These are phyloP conservation scores for Penicillium lividum DNA, from an alignment of 495 filamentous ascomycete species.

Conservation along the genomic window DNA sequence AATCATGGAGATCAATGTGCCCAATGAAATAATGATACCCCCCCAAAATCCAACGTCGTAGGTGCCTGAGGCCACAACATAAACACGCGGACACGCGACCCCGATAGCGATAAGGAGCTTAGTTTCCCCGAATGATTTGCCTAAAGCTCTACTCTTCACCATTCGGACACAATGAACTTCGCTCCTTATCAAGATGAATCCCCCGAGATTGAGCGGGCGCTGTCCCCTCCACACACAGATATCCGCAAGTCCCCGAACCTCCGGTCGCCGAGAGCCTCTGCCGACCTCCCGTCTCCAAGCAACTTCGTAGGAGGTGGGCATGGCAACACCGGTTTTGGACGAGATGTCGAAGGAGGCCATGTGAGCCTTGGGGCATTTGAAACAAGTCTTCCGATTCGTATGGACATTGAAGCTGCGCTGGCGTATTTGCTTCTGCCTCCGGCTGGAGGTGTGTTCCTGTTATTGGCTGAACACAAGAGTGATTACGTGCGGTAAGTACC, in stretches of 20 bases:
- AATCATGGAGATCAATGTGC: conserved; percentile 9
- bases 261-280: conserved; percentile 41
- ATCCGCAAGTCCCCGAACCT: conserved; percentile 51
- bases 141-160: conserved; percentile 5
- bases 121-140: not conserved
- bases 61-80: conserved; percentile 23
- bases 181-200: conserved; percentile 91
- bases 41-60: conserved; percentile 12
- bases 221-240: conserved; percentile 62
- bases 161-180: conserved; percentile 70
- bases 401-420: conserved; percentile 87
- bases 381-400: conserved; percentile 74
- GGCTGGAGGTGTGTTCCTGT: conserved; percentile 77
- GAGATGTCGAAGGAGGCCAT: conserved; percentile 52
- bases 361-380: conserved; percentile 76
- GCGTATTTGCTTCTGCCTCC: conserved; percentile 89
- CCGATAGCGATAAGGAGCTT: conserved; percentile 31
- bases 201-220: conserved; percentile 71
- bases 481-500: conserved; percentile 84
- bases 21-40: conserved; percentile 32
- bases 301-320: conserved; percentile 39
- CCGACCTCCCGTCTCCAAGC: conserved; percentile 44
- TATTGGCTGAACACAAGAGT: conserved; percentile 89
- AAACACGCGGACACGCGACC: conserved; percentile 18
- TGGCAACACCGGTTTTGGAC: conserved; percentile 37